Percentiles rank a stretch among this genome's conserved stretches.
phyloP scores from a whole-genome alignment of 2,329 filamentous ascomycete species.

The Didymella glomerata region DNA sequence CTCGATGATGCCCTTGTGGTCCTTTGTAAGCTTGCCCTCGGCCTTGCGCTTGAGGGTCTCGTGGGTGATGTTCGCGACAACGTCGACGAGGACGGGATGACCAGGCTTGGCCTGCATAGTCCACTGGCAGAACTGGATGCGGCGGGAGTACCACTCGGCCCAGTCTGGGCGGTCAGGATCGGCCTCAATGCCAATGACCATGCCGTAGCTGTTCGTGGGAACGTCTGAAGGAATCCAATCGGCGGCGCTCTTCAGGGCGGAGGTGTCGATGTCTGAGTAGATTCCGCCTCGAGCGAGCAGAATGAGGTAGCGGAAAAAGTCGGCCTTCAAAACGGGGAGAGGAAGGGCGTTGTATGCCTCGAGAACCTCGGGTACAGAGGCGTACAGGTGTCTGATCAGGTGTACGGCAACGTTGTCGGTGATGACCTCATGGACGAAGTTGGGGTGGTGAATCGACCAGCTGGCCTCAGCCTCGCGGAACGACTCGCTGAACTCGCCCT shows the following conservation, averaged over 20 bases:
- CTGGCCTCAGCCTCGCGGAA: constrained; percentile 87
- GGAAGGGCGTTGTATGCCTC: constrained; percentile 61
- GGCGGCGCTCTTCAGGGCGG: constrained; percentile 79
- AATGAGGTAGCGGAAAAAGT: constrained; percentile 74
- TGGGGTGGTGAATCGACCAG: constrained; percentile 87
- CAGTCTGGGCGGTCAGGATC: constrained; percentile 93
- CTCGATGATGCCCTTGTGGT: constrained; percentile 83
- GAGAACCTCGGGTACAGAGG: constrained; percentile 64
- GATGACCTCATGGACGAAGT: constrained; percentile 95
- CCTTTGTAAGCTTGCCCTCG: constrained; percentile 68
- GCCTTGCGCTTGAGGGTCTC: constrained; percentile 79
- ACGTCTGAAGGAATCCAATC: constrained; percentile 87
- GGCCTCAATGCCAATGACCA: constrained; percentile 94
- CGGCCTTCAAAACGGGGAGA: constrained; percentile 65
- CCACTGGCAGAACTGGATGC: constrained; percentile 99
- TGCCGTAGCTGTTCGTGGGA: constrained; percentile 77
- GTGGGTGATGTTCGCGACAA: constrained; percentile 85
- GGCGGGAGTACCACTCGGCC: constrained; percentile 93
- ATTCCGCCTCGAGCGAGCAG: constrained; percentile 80
- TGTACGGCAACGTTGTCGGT: constrained; percentile 87
- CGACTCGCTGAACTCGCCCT: constrained; percentile 74
- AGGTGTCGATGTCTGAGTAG: constrained; percentile 86
- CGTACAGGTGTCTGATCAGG: constrained; percentile 86
- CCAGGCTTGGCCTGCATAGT: constrained; percentile 96
- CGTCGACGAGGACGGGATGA: constrained; percentile 87